Percentiles rank a stretch among this genome's conserved stretches.
These are phyloP conservation scores for Quercus variabilis DNA, from an alignment of 306 rosid species.

Conservation along the genomic window DNA sequence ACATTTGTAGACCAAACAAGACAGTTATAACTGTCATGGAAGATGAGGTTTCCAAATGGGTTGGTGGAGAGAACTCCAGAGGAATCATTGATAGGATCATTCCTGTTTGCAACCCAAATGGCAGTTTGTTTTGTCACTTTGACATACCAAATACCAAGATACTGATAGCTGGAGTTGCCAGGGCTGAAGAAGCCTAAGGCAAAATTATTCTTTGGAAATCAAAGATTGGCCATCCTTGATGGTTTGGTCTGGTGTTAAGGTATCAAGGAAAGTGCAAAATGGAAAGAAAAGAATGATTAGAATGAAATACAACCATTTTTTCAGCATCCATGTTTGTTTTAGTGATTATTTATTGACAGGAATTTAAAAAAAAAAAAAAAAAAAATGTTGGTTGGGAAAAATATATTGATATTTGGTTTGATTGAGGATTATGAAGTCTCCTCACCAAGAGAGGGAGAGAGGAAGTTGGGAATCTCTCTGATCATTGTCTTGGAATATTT, in stretches of 20 bases:
- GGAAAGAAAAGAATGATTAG: not conserved
- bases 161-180: no score
- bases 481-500: no score
- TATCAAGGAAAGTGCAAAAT: not conserved
- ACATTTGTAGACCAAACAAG: conserved; percentile 23
- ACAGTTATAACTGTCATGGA: not conserved
- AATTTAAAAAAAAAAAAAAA: no score
- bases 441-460: no score
- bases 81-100: conserved; percentile 13
- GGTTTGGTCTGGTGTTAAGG: not conserved
- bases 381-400: no score
- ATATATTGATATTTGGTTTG: no score
- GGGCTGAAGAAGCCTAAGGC: no score
- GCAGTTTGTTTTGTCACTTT: not conserved
- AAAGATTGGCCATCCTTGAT: not conserved
- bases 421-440: no score
- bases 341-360: no score
- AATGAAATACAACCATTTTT: not conserved
- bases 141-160: no score
- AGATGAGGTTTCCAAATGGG: not conserved
- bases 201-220: not conserved
- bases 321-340: no score
- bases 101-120: not conserved
- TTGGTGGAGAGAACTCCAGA: conserved; percentile 14
- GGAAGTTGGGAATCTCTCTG: no score